These are phyloP conservation scores for Hypholoma fasciculare DNA, from an alignment of 768 basidiomycete genomes.

Conservation along the genomic window DNA sequence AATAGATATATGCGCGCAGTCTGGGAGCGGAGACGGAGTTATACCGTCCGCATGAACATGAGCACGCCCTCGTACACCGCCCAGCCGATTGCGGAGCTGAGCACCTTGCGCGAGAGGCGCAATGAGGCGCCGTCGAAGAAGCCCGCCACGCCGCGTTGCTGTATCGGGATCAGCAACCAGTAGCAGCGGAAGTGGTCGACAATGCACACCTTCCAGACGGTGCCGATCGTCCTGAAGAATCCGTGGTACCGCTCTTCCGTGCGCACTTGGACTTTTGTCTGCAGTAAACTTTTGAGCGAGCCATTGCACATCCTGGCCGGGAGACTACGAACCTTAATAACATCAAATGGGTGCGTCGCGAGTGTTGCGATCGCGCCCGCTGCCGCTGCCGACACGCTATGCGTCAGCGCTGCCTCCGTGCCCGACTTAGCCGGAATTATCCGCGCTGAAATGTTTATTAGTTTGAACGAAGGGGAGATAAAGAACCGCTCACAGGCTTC, in stretches of 20 bases:
- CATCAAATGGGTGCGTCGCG: conserved; percentile 91
- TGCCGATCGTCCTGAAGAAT: conserved; percentile 58
- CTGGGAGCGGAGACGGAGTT: neutral
- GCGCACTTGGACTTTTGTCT: conserved; percentile 96
- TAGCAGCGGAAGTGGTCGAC: neutral
- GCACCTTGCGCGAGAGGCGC: conserved; percentile 81
- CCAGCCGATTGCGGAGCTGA: conserved; percentile 92
- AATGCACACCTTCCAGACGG: conserved; percentile 66
- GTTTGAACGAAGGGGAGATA: conserved; percentile 1
- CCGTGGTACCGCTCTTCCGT: conserved; percentile 74
- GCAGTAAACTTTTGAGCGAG: neutral
- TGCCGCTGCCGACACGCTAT: conserved; percentile 68
- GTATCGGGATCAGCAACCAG: neutral
- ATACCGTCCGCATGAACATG: conserved; percentile 48
- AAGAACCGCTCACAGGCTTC: conserved; percentile 52
- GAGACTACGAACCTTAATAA: conserved; percentile 70
- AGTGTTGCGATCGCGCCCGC: conserved; percentile 86
- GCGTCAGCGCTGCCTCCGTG: conserved; percentile 50
- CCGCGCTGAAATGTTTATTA: conserved; percentile 27
- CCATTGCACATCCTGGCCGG: neutral
- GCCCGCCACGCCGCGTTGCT: conserved; percentile 81
- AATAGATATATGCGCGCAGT: neutral
- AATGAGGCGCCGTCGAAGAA: conserved; percentile 88
- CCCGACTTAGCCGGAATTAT: conserved; percentile 44
- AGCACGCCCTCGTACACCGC: conserved; percentile 83